A percentile compares a stretch with the other conserved stretches of the same genome.
Conservation (phyloP, 352 stramenopile genomes). For the Blastocystis sp. region DNA sequence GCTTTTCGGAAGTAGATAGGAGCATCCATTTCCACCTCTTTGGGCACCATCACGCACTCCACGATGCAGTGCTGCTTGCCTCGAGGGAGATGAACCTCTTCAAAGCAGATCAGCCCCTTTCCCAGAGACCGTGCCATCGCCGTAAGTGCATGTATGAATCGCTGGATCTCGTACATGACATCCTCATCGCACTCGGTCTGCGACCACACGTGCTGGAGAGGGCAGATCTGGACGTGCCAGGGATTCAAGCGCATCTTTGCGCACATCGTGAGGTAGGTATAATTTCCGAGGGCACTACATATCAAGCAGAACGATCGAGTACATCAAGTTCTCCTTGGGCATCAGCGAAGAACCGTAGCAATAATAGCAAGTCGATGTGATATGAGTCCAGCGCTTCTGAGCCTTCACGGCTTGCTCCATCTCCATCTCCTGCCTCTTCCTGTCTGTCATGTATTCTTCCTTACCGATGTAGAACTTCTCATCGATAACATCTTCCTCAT, state of each 20-base stretch:
- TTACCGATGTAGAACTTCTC: slow-evolving; percentile 34
- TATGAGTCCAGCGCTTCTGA: slow-evolving; percentile 44
- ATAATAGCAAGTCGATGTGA: slow-evolving; percentile 43
- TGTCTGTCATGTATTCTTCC: slow-evolving; percentile 55
- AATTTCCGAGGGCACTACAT: slow-evolving; percentile 31
- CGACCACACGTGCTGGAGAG: slow-evolving; percentile 51
- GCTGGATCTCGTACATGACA: slow-evolving; percentile 29
- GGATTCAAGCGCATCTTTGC: slow-evolving; percentile 43
- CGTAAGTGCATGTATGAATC: slow-evolving; percentile 16
- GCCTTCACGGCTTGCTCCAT: slow-evolving; percentile 55
- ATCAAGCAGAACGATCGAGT: neutral
- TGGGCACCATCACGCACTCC: slow-evolving; percentile 57
- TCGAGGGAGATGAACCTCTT: slow-evolving; percentile 39
- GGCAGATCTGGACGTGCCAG: slow-evolving; percentile 56
- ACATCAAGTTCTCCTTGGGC: slow-evolving; percentile 60
- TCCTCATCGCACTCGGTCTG: slow-evolving; percentile 56
- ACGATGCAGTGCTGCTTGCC: slow-evolving; percentile 46
- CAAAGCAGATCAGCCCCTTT: slow-evolving; percentile 48
- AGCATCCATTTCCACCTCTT: slow-evolving; percentile 61
- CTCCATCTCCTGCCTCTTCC: slow-evolving; percentile 57
- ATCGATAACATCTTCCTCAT: slow-evolving; percentile 57
- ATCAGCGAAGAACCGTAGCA: slow-evolving; percentile 41
- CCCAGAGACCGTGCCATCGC: slow-evolving; percentile 18
- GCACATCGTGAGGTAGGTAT: slow-evolving; percentile 58
- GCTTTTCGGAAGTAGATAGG: slow-evolving; percentile 64